Percentiles rank a stretch among this genome's conserved stretches.
Evolutionary conservation across 2,329 filamentous ascomycete species (phyloP).

Genomic region (Diaporthe vexans): DNA sequence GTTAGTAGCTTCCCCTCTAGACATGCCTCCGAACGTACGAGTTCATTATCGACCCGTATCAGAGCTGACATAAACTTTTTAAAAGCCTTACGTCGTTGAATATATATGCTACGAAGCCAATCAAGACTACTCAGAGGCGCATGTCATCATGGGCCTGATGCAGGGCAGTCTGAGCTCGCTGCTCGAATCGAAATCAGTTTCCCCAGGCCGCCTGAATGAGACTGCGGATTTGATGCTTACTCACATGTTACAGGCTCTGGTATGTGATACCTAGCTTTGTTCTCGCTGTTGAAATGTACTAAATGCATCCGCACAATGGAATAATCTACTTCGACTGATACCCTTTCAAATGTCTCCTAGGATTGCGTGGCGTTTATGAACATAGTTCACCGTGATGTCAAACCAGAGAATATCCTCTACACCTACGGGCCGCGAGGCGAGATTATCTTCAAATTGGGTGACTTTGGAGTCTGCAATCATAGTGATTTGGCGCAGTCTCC

Average conservation of each 20-base stretch:
- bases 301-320: too few species aligned
- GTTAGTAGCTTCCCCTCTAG: background rate
- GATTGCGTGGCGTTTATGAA: constrained; percentile 2
- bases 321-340: too few species aligned
- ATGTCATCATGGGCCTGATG: constrained; percentile 27
- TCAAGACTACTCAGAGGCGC: background rate
- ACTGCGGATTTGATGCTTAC: background rate
- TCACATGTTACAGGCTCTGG: constrained; percentile 24
- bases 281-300: too few species aligned
- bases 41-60: too few species aligned
- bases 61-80: background rate
- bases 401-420: constrained; percentile 34
- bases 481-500: background rate
- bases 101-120: constrained; percentile 9
- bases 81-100: constrained; percentile 6
- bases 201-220: background rate
- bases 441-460: constrained; percentile 43
- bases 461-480: constrained; percentile 41
- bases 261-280: background rate
- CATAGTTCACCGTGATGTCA: constrained; percentile 22
- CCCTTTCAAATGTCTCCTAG: background rate
- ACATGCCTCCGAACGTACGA: too few species aligned
- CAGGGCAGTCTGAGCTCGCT: constrained; percentile 1
- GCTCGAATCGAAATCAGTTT: background rate
- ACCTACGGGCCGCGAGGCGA: background rate